Percentiles rank a stretch among this genome's conserved stretches.
phyloP scores from a whole-genome alignment of 805 yeast genomes.

The Kuraishia floccosa region DNA sequence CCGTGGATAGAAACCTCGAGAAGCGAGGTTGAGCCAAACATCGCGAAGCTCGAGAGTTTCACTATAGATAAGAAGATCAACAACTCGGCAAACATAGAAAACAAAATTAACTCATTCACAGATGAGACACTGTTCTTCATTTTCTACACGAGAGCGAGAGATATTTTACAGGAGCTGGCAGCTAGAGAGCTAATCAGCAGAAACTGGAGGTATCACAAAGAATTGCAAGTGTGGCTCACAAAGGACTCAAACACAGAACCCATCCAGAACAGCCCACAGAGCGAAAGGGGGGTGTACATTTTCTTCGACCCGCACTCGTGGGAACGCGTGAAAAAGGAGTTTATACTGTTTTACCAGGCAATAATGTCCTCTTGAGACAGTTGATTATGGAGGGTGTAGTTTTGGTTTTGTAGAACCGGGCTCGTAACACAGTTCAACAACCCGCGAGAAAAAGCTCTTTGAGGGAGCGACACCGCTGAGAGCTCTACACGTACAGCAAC shows the following conservation, averaged over 20 bases:
- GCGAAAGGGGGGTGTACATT: conserved; percentile 87
- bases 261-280: conserved; percentile 63
- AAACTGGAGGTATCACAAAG: conserved; percentile 97
- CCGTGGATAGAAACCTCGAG: conserved; percentile 95
- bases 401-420: too few relatives aligned
- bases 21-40: conserved; percentile 83
- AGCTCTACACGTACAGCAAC: too few relatives aligned
- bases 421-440: too few relatives aligned
- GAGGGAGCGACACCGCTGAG: too few relatives aligned
- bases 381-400: too few relatives aligned
- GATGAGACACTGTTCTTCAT: conserved; percentile 92
- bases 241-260: conserved; percentile 90
- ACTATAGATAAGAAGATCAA: conserved; percentile 14
- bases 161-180: conserved; percentile 85
- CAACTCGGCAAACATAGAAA: conserved; percentile 16
- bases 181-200: conserved; percentile 84
- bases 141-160: conserved; percentile 89
- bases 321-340: conserved; percentile 79
- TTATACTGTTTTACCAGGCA: conserved; percentile 39
- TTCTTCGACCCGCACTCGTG: conserved; percentile 94
- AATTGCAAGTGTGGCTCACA: conserved; percentile 91
- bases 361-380: too few relatives aligned
- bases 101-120: conserved; percentile 48
- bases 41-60: conserved; percentile 49
- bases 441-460: too few relatives aligned